These are phyloP conservation scores for Selenicereus undatus DNA, from an alignment of 148 eudicot genomes.

Conservation along the genomic window DNA sequence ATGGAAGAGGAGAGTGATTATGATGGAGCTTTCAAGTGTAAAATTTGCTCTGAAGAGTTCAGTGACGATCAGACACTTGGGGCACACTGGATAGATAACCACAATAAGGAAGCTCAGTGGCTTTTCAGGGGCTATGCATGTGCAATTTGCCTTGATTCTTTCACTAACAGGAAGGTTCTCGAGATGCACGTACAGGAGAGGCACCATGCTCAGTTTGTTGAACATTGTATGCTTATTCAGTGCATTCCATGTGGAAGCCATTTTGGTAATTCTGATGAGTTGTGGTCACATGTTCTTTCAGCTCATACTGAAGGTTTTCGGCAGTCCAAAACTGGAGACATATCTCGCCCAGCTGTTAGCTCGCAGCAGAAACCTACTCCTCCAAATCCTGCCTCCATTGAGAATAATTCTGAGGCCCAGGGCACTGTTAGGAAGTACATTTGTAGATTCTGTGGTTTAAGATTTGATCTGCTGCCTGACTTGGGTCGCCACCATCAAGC, in stretches of 20 bases:
- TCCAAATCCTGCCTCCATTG: conserved; percentile 26
- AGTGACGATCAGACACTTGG: conserved; percentile 66
- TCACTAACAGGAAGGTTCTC: conserved; percentile 80
- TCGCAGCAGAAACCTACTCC: conserved; percentile 31
- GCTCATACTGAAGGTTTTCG: conserved; percentile 62
- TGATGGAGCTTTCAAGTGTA: conserved; percentile 57
- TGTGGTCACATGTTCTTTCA: conserved; percentile 87
- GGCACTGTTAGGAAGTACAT: conserved; percentile 48
- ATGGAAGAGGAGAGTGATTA: conserved; percentile 31
- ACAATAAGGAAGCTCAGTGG: conserved; percentile 95
- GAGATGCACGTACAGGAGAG: conserved; percentile 92
- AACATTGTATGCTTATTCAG: conserved; percentile 90
- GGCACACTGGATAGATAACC: conserved; percentile 72
- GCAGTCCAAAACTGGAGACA: conserved; percentile 38
- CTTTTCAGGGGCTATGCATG: conserved; percentile 93
- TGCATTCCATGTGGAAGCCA: conserved; percentile 86
- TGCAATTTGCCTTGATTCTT: conserved; percentile 95
- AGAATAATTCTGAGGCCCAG: conserved; percentile 41
- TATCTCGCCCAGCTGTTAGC: conserved; percentile 15
- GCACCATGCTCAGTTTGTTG: conserved; percentile 80
- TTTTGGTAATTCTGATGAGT: conserved; percentile 77
- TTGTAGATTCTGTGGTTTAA: conserved; percentile 89
- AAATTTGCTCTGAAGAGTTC: conserved; percentile 61
- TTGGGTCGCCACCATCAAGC: conserved; percentile 99
- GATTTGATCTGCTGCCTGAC: conserved; percentile 91